Evolutionary conservation across 495 filamentous ascomycete species (phyloP).

Genomic region (Cercophora scortea): DNA sequence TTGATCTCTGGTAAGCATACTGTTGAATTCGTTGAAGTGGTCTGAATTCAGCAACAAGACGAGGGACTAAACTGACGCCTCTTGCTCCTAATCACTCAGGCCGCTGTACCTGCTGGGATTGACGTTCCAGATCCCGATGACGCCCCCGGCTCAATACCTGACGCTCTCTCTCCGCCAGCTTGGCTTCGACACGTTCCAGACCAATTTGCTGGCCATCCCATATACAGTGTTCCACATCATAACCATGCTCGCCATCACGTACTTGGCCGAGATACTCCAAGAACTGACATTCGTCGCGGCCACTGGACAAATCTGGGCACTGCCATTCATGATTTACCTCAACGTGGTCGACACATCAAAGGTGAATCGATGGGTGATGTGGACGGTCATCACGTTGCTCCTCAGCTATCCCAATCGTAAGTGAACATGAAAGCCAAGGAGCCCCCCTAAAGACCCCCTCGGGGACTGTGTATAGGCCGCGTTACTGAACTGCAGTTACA

Average conservation of each 20-base stretch:
- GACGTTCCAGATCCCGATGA: constrained; percentile 52
- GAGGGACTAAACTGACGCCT: neutral
- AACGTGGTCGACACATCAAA: constrained; percentile 35
- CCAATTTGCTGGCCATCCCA: constrained; percentile 44
- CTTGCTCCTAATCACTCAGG: constrained; percentile 13
- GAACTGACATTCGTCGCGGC: constrained; percentile 41
- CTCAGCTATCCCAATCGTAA: constrained; percentile 51
- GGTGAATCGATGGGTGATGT: constrained; percentile 48
- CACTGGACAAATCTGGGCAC: constrained; percentile 43
- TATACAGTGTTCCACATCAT: constrained; percentile 31
- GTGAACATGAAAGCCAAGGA: constrained; percentile 2
- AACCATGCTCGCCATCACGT: constrained; percentile 41
- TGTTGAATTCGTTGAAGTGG: neutral
- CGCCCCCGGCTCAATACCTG: constrained; percentile 52
- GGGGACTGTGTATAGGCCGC: neutral
- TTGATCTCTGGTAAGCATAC: constrained; percentile 54
- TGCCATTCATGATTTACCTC: constrained; percentile 52
- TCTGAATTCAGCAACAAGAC: neutral
- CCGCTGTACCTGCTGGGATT: constrained; percentile 63
- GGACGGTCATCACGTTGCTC: constrained; percentile 48
- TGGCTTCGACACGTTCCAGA: constrained; percentile 62
- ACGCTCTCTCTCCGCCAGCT: constrained; percentile 56
- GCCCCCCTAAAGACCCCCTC: neutral
- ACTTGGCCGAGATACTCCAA: constrained; percentile 40
- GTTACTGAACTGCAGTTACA: no score